Percentiles rank a stretch among this genome's conserved stretches.
These are phyloP conservation scores for Geotrichum fermentans DNA, from an alignment of 1,139 yeast genomes.

Conservation along the genomic window DNA sequence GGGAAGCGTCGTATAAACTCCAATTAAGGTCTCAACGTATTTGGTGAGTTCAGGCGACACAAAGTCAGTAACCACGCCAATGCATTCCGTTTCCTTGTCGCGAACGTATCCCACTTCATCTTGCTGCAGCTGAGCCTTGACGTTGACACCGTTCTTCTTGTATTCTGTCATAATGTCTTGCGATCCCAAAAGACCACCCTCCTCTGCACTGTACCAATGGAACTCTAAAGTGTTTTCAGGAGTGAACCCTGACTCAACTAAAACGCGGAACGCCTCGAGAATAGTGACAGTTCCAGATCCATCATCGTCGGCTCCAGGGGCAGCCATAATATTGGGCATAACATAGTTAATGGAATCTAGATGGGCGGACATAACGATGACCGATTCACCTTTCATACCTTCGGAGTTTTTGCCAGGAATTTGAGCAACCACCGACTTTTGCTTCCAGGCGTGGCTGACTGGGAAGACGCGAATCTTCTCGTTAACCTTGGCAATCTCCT, in stretches of 20 bases:
- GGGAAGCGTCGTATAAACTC: constrained; percentile 43
- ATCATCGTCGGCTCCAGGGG: constrained; percentile 97
- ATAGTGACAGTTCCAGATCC: constrained; percentile 84
- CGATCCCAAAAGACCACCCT: constrained; percentile 87
- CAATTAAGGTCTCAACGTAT: constrained; percentile 14
- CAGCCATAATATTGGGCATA: constrained; percentile 60
- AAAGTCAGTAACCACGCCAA: constrained; percentile 65
- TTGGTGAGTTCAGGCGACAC: constrained; percentile 12
- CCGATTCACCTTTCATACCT: constrained; percentile 27
- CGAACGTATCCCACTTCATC: constrained; percentile 90
- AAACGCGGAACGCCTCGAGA: constrained; percentile 66
- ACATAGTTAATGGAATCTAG: constrained; percentile 78
- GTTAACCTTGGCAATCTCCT: constrained; percentile 38
- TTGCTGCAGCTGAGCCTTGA: constrained; percentile 84
- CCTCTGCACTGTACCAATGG: constrained; percentile 95
- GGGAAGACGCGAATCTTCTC: constrained; percentile 10
- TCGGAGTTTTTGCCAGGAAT: constrained; percentile 41
- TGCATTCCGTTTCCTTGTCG: constrained; percentile 49
- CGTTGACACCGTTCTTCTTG: constrained; percentile 36
- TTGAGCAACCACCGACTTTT: constrained; percentile 41
- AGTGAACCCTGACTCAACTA: constrained; percentile 41
- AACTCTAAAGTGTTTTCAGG: constrained; percentile 80
- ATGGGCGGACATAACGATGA: constrained; percentile 82
- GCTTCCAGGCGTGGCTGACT: constrained; percentile 18
- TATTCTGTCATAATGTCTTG: constrained; percentile 60